Conservation (phyloP, 2,329 filamentous ascomycete genomes). For the Pyricularia grisea region DNA sequence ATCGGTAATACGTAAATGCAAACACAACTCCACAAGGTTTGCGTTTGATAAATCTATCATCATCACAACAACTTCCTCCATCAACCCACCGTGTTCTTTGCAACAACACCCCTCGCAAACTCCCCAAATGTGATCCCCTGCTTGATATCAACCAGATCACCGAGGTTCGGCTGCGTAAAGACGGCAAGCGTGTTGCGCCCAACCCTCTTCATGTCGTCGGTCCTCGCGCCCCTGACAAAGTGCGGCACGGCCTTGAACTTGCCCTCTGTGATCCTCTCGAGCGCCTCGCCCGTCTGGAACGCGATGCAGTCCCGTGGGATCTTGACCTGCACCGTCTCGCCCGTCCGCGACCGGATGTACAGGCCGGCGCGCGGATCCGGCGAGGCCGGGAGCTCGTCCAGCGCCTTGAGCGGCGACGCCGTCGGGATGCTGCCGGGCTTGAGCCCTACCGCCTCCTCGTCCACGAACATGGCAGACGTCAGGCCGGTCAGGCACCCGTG, state of each 20-base stretch:
- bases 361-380: constrained; percentile 80
- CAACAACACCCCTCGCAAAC: constrained; percentile 56
- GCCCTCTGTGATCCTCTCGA: constrained; percentile 85
- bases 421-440: neutral
- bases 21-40: neutral
- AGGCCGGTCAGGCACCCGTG: constrained; percentile 91
- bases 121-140: constrained; percentile 63
- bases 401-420: constrained; percentile 29
- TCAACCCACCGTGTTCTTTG: constrained; percentile 44
- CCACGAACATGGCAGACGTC: constrained; percentile 92
- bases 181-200: constrained; percentile 87
- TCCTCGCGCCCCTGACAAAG: constrained; percentile 73
- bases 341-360: constrained; percentile 85
- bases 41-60: neutral
- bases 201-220: constrained; percentile 43
- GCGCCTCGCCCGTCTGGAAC: constrained; percentile 89
- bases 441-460: constrained; percentile 47
- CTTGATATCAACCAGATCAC: constrained; percentile 63
- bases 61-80: neutral
- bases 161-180: constrained; percentile 93
- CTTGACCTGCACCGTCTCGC: constrained; percentile 77
- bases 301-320: constrained; percentile 88
- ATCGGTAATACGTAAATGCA: neutral
- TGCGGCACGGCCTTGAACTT: constrained; percentile 92
- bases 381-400: constrained; percentile 63